These are phyloP conservation scores for Lolium perenne DNA, from an alignment of 176 grass and related monocot genomes.

Conservation along the genomic window DNA sequence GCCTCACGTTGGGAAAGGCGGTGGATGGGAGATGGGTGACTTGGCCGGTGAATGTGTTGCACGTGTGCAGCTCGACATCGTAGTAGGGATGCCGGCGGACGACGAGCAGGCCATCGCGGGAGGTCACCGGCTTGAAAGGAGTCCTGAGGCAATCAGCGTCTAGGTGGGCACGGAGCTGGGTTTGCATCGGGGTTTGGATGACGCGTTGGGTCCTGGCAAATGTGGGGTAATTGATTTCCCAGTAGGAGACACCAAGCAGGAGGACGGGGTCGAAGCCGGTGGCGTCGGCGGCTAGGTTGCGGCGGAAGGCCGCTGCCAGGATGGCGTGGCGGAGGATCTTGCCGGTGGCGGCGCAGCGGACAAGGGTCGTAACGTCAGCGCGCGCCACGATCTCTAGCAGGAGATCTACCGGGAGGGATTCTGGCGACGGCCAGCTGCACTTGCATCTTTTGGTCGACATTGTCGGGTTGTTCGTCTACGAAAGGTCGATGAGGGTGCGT, in stretches of 20 bases:
- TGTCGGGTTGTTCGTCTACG: neutral
- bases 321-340: neutral
- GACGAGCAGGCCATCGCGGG: slow-evolving; percentile 12
- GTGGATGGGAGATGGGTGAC: neutral
- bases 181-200: neutral
- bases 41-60: neutral
- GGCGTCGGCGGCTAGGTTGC: neutral
- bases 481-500: neutral
- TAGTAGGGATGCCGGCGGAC: neutral
- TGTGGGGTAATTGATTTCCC: neutral
- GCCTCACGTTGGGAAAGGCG: neutral
- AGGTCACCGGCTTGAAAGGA: neutral
- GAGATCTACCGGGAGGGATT: neutral
- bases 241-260: neutral
- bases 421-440: too few species aligned
- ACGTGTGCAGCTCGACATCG: too few species aligned
- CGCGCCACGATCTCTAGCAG: neutral
- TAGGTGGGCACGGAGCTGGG: neutral
- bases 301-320: neutral
- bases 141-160: neutral
- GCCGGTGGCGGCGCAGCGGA: neutral
- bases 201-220: neutral
- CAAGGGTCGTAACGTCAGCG: neutral
- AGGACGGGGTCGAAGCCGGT: neutral
- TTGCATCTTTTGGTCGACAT: too few species aligned